These are phyloP conservation scores for Aspergillus pseudoviridinutans DNA, from an alignment of 2,329 filamentous ascomycete genomes.

Conservation along the genomic window DNA sequence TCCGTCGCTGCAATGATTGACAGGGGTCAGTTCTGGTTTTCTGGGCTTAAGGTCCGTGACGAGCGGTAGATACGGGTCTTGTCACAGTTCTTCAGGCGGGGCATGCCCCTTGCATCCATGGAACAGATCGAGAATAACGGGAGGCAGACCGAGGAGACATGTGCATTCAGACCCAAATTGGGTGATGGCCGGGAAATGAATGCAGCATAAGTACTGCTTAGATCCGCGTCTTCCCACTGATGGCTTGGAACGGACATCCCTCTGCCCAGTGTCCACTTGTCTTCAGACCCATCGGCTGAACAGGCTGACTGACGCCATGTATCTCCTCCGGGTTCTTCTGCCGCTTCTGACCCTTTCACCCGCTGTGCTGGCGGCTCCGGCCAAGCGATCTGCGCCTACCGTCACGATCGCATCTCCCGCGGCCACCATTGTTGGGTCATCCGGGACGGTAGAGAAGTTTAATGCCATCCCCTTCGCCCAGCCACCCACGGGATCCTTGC, in stretches of 20 bases:
- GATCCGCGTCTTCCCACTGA: neutral
- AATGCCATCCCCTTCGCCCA: constrained; percentile 72
- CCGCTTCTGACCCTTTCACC: constrained; percentile 8
- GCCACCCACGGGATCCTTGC: constrained; percentile 61
- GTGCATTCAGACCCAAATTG: neutral
- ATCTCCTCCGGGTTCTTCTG: constrained; percentile 3
- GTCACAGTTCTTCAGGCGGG: neutral
- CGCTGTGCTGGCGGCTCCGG: constrained; percentile 13
- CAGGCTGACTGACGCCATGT: constrained; percentile 3
- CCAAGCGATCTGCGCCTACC: constrained; percentile 46
- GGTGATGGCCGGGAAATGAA: neutral
- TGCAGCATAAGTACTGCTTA: neutral
- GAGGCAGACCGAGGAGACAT: neutral
- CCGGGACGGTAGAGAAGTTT: constrained; percentile 59
- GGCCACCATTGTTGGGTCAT: constrained; percentile 49
- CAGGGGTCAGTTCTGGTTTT: neutral
- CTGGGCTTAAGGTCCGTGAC: neutral
- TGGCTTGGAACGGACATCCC: neutral
- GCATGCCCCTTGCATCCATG: neutral
- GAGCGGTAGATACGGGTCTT: neutral
- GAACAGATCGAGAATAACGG: neutral
- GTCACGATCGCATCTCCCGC: constrained; percentile 50
- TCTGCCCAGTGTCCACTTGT: neutral
- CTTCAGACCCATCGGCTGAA: neutral
- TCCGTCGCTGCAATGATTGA: neutral